Conservation (phyloP, 352 stramenopile genomes). For the Pythium aphanidermatum region DNA sequence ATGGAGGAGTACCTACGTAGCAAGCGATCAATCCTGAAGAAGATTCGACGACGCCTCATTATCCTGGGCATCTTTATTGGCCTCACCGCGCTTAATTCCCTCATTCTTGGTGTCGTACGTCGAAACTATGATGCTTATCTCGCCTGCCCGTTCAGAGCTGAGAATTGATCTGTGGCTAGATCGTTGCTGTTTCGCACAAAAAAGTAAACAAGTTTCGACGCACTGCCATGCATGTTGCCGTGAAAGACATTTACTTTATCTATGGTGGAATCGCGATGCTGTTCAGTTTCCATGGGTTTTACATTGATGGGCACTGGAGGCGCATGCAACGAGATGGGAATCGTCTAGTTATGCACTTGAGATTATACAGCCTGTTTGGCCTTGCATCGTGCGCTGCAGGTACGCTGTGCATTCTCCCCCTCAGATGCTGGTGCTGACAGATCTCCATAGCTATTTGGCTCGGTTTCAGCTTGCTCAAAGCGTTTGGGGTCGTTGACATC, state of each 20-base stretch:
- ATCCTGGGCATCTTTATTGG: conserved; percentile 50
- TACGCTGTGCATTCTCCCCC: conserved; percentile 7
- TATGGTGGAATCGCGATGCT: conserved; percentile 38
- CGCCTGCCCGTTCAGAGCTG: no score
- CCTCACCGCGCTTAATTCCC: conserved; percentile 32
- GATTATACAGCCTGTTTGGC: conserved; percentile 53
- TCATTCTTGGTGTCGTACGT: conserved; percentile 49
- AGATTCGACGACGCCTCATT: conserved; percentile 59
- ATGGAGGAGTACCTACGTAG: conserved; percentile 68
- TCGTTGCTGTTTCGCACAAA: conserved; percentile 40
- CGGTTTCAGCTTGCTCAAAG: conserved; percentile 37
- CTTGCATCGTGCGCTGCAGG: conserved; percentile 38
- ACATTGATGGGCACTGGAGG: conserved; percentile 56
- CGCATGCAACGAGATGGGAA: conserved; percentile 57
- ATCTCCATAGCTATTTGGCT: conserved; percentile 49
- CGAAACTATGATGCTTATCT: neutral
- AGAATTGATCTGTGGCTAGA: no score
- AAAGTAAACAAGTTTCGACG: conserved; percentile 44
- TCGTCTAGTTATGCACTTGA: conserved; percentile 60
- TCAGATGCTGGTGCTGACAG: neutral
- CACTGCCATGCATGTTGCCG: conserved; percentile 21
- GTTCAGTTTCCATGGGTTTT: conserved; percentile 62
- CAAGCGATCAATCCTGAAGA: conserved; percentile 68
- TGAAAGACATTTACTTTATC: conserved; percentile 65
- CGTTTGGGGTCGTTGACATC: conserved; percentile 59